Evolutionary conservation across 2,329 filamentous ascomycete genomes (phyloP), one percentile per base, ranked within the genome.

Genomic region (Microcera coccophila): DNA sequence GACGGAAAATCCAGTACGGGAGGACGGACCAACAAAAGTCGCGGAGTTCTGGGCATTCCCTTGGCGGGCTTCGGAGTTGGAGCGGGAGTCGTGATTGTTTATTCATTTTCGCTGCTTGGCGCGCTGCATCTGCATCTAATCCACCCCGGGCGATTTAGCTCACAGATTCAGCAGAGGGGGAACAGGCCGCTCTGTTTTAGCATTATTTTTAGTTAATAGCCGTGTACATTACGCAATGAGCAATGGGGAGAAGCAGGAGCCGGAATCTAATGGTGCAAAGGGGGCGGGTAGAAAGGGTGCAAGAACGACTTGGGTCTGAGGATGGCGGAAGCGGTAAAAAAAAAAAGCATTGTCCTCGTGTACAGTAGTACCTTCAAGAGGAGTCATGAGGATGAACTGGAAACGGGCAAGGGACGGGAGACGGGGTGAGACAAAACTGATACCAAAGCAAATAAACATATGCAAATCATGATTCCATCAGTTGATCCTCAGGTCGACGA

Each of bases 21-120:
- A 36, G 42, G 38, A 39, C 42, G 42, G 47, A 38, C 17, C 42
- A 47, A 52, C 15, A 12, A 35, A 41, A 47, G 53, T 48, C 47
- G 52, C 44, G 53, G 53, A 54, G 51, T 59, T 52, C 8, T n/a
- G 50, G 56, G 51, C 52, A 58, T 57, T 54, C 51, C 54, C 52
- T 54, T 58, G 55, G 44, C 48, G 53, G 52, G 54, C 43, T 39
- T 57, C 51, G 56, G 59, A 57, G 55, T 62, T 59, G 51, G 58
- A 57, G 57, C 53, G 54, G 55, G 59, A 54, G 59, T 63, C 57
- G 58, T 55, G 54, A 59, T 58, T 58, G 58, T 57, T 59, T 52
- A 46, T 53, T 47, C 56, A 46, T 54, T 59, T 47, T 55, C 55
- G 54, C 52, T 59, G 54, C 50, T 56, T 59, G 57, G 51, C 52